Conservation (phyloP, 2,329 filamentous ascomycete species). For the Zasmidium angulare region DNA sequence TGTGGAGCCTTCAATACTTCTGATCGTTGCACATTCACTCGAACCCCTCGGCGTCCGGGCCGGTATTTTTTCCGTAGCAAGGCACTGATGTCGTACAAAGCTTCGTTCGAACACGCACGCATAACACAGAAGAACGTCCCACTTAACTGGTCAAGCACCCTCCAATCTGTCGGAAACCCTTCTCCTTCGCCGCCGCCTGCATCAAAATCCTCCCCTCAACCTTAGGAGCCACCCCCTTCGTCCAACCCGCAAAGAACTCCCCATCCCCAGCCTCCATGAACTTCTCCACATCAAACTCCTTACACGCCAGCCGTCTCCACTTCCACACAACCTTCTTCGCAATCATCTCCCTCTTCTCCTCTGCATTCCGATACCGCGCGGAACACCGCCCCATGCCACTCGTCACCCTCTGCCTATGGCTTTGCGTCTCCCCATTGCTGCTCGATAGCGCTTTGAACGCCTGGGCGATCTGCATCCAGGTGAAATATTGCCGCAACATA, state of each 20-base stretch:
- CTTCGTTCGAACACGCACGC: too few relatives aligned
- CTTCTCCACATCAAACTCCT: background rate
- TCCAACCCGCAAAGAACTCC: constrained; percentile 2
- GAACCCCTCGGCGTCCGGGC: too few relatives aligned
- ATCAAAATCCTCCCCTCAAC: constrained; percentile 2
- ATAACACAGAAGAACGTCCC: too few relatives aligned
- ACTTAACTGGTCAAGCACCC: too few relatives aligned
- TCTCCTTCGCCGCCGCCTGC: too few relatives aligned
- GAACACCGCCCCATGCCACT: constrained; percentile 39
- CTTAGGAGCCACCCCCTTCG: constrained; percentile 1
- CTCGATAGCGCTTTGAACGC: constrained; percentile 1
- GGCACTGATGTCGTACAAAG: too few relatives aligned
- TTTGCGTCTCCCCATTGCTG: background rate
- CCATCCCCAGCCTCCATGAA: constrained; percentile 1
- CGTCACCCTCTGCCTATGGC: constrained; percentile 14
- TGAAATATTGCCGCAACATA: constrained; percentile 86
- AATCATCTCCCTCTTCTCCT: constrained; percentile 56
- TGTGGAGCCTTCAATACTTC: too few relatives aligned
- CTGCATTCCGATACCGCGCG: constrained; percentile 44
- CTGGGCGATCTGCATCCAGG: constrained; percentile 61
- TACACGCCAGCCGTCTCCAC: constrained; percentile 63
- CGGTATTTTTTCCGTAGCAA: too few relatives aligned
- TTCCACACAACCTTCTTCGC: constrained; percentile 66
- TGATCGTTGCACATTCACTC: too few relatives aligned
- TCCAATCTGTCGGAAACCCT: too few relatives aligned